Percentiles rank a stretch among this genome's conserved stretches.
Evolutionary conservation across 2,329 filamentous ascomycete species (phyloP).

Genomic region (Penicillium aurantiogriseum): DNA sequence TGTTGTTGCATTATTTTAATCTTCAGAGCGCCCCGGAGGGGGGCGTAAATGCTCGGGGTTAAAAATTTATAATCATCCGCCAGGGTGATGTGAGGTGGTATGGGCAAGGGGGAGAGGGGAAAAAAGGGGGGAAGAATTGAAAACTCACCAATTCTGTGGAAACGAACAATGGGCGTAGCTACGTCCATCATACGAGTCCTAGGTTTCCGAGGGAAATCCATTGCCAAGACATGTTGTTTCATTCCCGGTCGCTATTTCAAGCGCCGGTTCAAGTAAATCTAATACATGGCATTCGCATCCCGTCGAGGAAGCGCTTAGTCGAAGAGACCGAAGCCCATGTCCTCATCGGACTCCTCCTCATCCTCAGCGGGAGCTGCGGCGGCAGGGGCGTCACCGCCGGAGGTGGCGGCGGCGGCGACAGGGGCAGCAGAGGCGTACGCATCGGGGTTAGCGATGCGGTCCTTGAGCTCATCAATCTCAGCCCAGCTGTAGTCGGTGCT

Average conservation of each 20-base stretch:
- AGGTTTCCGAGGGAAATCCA: conserved; percentile 16
- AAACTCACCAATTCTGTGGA: conserved; percentile 27
- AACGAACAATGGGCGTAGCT: conserved; percentile 35
- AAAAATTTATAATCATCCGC: conserved; percentile 66
- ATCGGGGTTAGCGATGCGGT: conserved; percentile 98
- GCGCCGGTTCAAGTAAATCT: conserved; percentile 32
- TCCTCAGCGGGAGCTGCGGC: conserved; percentile 61
- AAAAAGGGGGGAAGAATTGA: conserved; percentile 9
- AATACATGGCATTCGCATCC: conserved; percentile 39
- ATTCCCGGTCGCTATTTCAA: conserved; percentile 34
- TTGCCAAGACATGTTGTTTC: conserved; percentile 33
- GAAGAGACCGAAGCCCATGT: conserved; percentile 76
- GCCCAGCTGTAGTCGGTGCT: conserved; percentile 91
- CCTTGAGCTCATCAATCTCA: conserved; percentile 96
- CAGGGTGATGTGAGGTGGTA: conserved; percentile 16
- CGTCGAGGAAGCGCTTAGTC: conserved; percentile 49
- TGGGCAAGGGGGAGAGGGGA: neutral
- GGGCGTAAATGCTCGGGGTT: conserved; percentile 55
- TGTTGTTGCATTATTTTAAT: conserved; percentile 59
- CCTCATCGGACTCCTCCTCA: conserved; percentile 64
- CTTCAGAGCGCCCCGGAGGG: conserved; percentile 50
- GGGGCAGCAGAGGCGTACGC: conserved; percentile 86
- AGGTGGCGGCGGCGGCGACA: conserved; percentile 54
- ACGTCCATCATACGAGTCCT: conserved; percentile 34
- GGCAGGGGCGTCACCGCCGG: conserved; percentile 52